A percentile compares a stretch with the other conserved stretches of the same genome.
These are phyloP conservation scores for Blastobotrys capitulatus DNA, from an alignment of 1,139 yeast genomes.

Conservation along the genomic window DNA sequence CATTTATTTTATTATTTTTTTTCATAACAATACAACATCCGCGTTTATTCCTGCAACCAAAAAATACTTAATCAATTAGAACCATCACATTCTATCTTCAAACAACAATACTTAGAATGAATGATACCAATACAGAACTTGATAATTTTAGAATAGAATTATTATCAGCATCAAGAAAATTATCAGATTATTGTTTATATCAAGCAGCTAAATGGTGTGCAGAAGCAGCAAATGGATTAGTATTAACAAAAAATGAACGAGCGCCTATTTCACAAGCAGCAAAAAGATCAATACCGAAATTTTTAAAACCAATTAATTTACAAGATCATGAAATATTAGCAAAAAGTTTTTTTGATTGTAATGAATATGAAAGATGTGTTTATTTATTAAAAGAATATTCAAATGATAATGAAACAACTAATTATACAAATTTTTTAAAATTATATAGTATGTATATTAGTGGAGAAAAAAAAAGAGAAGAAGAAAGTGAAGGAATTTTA, in stretches of 20 bases:
- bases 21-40: too few species aligned
- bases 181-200: slow-evolving; percentile 48
- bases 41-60: background rate
- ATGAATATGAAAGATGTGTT: slow-evolving; percentile 81
- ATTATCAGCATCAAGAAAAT: slow-evolving; percentile 36
- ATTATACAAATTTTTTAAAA: slow-evolving; percentile 56
- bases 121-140: slow-evolving; percentile 9
- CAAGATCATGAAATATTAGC: slow-evolving; percentile 45
- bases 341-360: slow-evolving; percentile 69
- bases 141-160: slow-evolving; percentile 32
- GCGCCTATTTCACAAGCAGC: slow-evolving; percentile 12
- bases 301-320: slow-evolving; percentile 11
- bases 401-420: slow-evolving; percentile 16
- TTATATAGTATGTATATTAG: slow-evolving; percentile 59
- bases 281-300: slow-evolving; percentile 13
- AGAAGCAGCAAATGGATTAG: slow-evolving; percentile 62
- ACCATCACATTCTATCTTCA: background rate
- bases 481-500: slow-evolving; percentile 63
- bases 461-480: slow-evolving; percentile 69
- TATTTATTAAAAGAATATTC: slow-evolving; percentile 44
- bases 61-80: background rate
- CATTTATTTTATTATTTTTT: background rate
- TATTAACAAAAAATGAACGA: slow-evolving; percentile 17
- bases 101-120: background rate
- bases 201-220: slow-evolving; percentile 79